Conservation (phyloP, 306 rosid genomes). For the Hippophae gyantsensis region DNA sequence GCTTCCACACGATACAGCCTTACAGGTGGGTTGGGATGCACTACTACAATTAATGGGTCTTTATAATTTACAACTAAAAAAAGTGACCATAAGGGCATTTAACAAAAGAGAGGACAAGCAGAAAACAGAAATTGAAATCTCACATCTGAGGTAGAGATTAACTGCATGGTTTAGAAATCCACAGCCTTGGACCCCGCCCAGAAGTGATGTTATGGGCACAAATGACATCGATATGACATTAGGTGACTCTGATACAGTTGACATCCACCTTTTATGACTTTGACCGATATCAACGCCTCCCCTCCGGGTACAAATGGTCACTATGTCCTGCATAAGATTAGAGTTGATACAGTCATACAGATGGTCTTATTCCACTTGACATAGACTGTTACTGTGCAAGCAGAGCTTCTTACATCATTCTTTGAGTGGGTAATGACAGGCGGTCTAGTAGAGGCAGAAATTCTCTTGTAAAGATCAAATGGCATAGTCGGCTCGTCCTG, state of each 20-base stretch:
- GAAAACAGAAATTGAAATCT: constrained; percentile 22
- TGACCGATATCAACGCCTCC: constrained; percentile 67
- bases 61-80: neutral
- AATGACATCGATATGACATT: constrained; percentile 67
- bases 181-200: constrained; percentile 57
- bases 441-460: constrained; percentile 36
- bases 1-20: too few species aligned
- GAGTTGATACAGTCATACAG: neutral
- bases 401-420: constrained; percentile 48
- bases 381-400: constrained; percentile 7
- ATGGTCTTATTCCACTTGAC: constrained; percentile 7
- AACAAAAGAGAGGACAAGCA: neutral
- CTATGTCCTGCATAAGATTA: constrained; percentile 40
- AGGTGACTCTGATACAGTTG: constrained; percentile 69
- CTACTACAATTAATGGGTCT: neutral
- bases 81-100: neutral
- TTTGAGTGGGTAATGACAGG: constrained; percentile 36
- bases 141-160: constrained; percentile 88
- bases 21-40: too few species aligned
- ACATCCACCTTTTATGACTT: constrained; percentile 69
- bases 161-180: constrained; percentile 79
- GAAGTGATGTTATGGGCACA: constrained; percentile 77
- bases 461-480: constrained; percentile 23
- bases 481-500: constrained; percentile 39
- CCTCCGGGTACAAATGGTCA: constrained; percentile 44